These are phyloP conservation scores for Colletotrichum camelliae DNA, from an alignment of 2,329 filamentous ascomycete genomes.

Conservation along the genomic window DNA sequence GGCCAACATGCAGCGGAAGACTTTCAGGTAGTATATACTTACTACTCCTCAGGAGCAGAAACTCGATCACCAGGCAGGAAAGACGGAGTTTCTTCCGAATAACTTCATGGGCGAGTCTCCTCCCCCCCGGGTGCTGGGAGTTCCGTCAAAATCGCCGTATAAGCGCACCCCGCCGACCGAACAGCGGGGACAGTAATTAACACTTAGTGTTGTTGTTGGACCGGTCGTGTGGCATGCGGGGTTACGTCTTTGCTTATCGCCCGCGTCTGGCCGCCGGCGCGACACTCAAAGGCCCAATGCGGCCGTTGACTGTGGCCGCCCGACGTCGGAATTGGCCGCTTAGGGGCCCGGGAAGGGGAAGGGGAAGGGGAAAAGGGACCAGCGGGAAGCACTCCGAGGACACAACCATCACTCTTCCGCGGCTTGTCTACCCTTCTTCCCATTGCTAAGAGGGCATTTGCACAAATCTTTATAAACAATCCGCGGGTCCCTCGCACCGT, in stretches of 20 bases:
- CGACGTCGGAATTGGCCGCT: slow-evolving; percentile 38
- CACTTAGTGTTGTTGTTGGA: neutral
- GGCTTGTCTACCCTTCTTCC: neutral
- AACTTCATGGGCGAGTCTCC: neutral
- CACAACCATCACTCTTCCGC: neutral
- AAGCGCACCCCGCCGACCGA: neutral
- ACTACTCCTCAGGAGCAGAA: neutral
- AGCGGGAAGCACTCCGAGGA: neutral
- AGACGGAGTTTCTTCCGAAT: neutral
- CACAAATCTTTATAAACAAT: neutral
- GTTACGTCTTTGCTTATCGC: slow-evolving; percentile 14
- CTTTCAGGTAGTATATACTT: neutral
- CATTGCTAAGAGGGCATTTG: neutral
- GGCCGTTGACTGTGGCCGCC: slow-evolving; percentile 15
- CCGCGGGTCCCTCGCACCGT: neutral
- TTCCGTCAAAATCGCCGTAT: neutral
- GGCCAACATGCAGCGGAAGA: neutral
- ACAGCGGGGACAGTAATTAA: neutral
- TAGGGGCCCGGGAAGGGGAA: neutral
- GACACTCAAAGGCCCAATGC: neutral
- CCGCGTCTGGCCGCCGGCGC: slow-evolving; percentile 7
- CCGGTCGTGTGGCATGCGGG: neutral
- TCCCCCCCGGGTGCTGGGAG: neutral
- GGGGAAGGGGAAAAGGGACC: neutral
- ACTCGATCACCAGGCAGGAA: neutral